Base-by-base conservation (phyloP, 2,329 filamentous ascomycete genomes). In the Fusarium equiseti region DNA sequence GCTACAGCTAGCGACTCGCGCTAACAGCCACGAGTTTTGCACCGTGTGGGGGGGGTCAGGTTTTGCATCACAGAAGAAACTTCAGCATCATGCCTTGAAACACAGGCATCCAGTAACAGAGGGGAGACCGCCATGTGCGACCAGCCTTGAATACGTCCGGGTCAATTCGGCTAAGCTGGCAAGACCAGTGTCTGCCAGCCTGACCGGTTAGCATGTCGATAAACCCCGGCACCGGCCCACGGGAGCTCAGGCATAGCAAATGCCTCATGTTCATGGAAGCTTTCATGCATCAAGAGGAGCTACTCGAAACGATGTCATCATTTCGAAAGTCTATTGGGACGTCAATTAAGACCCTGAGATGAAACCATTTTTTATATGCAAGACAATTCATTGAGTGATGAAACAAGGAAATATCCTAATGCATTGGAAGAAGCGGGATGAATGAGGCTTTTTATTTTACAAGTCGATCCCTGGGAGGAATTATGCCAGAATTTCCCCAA, bases 361-460 rank as follows among this genome's bases (percentile, higher is more conserved):
- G 15, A 44, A 43, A 45, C 66, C 59, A 63, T 54, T 56, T 31
- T 48, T 44, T 44, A 63, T 51, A 38, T 27, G n/a, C 49, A 40
- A 62, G 52, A 35, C 50, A 52, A 56, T 49, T 50, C 45, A 55
- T 27, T 32, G 53, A 43, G 46, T 58, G 29, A 35, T 59, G 63
- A 63, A 69, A 75, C 69, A 76, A 75, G 66, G 70, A 75, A 75
- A 74, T 43, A 63, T 76, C 73, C 77, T 76, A 72, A 63, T 77
- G 65, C 63, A 74, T 71, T 75, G 74, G 75, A 77, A 78, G 76
- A 77, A 77, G 70, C 76, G 76, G 78, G 79, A 79, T 78, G 77
- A 79, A 79, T 79, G 79, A 80, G 78, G 77, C 76, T 80, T 81
- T 80, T 81, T 80, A 82, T 80, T 82, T 81, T 82, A 82, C 80